phyloP scores from a whole-genome alignment of 2,329 filamentous ascomycete species.

The Ascochyta clinopodiicola region DNA sequence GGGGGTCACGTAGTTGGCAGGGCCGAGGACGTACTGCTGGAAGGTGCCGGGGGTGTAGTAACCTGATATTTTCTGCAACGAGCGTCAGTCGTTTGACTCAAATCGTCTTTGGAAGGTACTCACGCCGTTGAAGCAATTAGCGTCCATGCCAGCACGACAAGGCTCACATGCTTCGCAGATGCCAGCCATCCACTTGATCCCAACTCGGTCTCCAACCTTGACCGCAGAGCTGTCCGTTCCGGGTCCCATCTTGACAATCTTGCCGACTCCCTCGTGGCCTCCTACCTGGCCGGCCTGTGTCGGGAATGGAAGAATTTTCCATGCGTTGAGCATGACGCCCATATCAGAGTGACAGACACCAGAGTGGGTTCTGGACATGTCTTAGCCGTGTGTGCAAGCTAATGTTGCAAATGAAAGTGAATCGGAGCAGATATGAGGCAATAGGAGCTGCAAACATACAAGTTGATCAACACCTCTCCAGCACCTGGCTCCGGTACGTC shows the following conservation, averaged over 20 bases:
- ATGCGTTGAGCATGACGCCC: slow-evolving; percentile 57
- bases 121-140: slow-evolving; percentile 41
- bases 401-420: too few relatives aligned
- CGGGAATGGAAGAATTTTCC: slow-evolving; percentile 63
- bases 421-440: not conserved
- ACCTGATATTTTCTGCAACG: slow-evolving; percentile 60
- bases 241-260: slow-evolving; percentile 69
- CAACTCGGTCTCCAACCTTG: slow-evolving; percentile 72
- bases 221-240: slow-evolving; percentile 62
- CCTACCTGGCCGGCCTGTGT: slow-evolving; percentile 69
- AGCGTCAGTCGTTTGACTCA: not conserved
- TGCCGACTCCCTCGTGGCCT: slow-evolving; percentile 73
- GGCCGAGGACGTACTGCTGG: slow-evolving; percentile 70
- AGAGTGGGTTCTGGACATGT: slow-evolving; percentile 57
- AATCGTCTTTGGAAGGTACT: slow-evolving; percentile 14
- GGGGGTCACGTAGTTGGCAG: slow-evolving; percentile 72
- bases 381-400: not conserved
- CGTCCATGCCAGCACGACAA: slow-evolving; percentile 54
- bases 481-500: slow-evolving; percentile 69
- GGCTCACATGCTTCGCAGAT: slow-evolving; percentile 57
- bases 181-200: slow-evolving; percentile 71
- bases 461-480: slow-evolving; percentile 67
- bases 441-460: slow-evolving; percentile 53
- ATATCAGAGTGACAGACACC: slow-evolving; percentile 71
- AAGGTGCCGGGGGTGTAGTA: slow-evolving; percentile 76